Percentiles rank a stretch among this genome's conserved stretches.
phyloP scores from a whole-genome alignment of 495 filamentous ascomycete genomes.

The Penicillium mononematosum region DNA sequence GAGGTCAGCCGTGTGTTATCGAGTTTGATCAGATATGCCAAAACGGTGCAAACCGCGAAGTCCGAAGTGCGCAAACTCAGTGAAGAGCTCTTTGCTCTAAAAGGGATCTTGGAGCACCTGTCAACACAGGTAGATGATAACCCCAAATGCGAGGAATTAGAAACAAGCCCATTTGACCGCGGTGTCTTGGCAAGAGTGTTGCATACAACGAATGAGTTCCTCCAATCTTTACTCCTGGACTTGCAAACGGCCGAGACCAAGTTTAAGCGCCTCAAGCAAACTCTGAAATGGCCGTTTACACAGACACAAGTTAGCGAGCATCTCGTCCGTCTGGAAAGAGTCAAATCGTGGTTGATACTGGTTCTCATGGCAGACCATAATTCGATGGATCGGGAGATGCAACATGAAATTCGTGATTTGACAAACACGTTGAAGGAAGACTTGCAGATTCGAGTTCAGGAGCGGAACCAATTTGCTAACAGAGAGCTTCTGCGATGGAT shows the following conservation, averaged over 20 bases:
- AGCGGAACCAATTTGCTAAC: slow-evolving; percentile 16
- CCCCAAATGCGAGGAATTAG: not conserved
- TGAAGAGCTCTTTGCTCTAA: slow-evolving; percentile 26
- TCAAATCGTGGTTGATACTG: slow-evolving; percentile 29
- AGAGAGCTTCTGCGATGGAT: slow-evolving; percentile 22
- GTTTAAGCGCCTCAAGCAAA: slow-evolving; percentile 20
- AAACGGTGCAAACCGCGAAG: slow-evolving; percentile 19
- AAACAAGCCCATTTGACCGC: slow-evolving; percentile 11
- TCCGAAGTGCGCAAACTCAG: slow-evolving; percentile 23
- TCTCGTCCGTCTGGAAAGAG: slow-evolving; percentile 21
- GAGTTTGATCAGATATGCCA: slow-evolving; percentile 20
- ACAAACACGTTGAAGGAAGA: slow-evolving; percentile 20
- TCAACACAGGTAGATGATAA: slow-evolving; percentile 4
- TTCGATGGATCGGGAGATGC: slow-evolving; percentile 14
- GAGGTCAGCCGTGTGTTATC: slow-evolving; percentile 19
- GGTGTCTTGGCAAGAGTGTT: slow-evolving; percentile 16
- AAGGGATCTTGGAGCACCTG: slow-evolving; percentile 25
- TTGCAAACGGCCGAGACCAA: slow-evolving; percentile 18
- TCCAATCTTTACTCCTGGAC: slow-evolving; percentile 16
- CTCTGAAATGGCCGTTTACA: slow-evolving; percentile 25
- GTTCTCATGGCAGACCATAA: slow-evolving; percentile 22
- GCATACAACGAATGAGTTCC: slow-evolving; percentile 20
- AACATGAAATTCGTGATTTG: slow-evolving; percentile 19
- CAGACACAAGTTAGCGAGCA: slow-evolving; percentile 20
- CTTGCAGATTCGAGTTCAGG: slow-evolving; percentile 17